Evolutionary conservation across 164 flowering plant genomes (phyloP).

Genomic region (Akebia trifoliata): DNA sequence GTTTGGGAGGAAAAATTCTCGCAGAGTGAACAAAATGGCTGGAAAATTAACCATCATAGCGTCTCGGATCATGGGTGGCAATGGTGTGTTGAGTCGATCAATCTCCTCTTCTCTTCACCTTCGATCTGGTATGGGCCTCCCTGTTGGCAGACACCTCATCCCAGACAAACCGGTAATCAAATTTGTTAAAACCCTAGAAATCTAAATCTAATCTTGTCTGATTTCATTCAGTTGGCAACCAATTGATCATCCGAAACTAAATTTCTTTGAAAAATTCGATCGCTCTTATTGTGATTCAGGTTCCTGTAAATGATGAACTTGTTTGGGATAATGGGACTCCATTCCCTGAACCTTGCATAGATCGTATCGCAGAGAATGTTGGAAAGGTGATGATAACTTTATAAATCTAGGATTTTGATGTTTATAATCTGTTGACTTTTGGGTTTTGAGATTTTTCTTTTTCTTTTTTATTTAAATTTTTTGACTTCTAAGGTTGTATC

Average conservation of each 20-base stretch:
- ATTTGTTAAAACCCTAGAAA: constrained; percentile 1
- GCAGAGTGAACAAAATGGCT: constrained; percentile 50
- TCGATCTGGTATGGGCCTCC: constrained; percentile 98
- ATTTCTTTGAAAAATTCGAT: too few species aligned
- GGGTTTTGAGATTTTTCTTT: neutral
- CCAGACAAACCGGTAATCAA: constrained; percentile 87
- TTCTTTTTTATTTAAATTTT: too few species aligned
- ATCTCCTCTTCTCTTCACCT: constrained; percentile 70
- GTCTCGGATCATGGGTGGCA: constrained; percentile 76
- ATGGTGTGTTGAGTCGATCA: constrained; percentile 68
- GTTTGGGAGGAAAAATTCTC: too few species aligned
- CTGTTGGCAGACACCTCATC: constrained; percentile 91
- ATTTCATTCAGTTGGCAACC: neutral
- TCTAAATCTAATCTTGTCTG: neutral
- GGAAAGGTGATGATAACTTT: constrained; percentile 67
- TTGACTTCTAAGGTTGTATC: too few species aligned
- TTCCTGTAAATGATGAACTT: constrained; percentile 85
- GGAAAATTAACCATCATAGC: constrained; percentile 75
- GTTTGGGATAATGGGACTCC: constrained; percentile 92
- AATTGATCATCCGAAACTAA: neutral
- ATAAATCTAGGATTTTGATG: neutral
- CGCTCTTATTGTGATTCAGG: constrained; percentile 36
- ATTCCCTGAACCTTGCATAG: constrained; percentile 88
- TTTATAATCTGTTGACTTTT: too few species aligned
- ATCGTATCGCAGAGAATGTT: constrained; percentile 84